Percentiles rank a stretch among this genome's conserved stretches.
These are phyloP conservation scores for Coemansia sp. DNA, from an alignment of 371 early-diverging fungal species.

Conservation along the genomic window DNA sequence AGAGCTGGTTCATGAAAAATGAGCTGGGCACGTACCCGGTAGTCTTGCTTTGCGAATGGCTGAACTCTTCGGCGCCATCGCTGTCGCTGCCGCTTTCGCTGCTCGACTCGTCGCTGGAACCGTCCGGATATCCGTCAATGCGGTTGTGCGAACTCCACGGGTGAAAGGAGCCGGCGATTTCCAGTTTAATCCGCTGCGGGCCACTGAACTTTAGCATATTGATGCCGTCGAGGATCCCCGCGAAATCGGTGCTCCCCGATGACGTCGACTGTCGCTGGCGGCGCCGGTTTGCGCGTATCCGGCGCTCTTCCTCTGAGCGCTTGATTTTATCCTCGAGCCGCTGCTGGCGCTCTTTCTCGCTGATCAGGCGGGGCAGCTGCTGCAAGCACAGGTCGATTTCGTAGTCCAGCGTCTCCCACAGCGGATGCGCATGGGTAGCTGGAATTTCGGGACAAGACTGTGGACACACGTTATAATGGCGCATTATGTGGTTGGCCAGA, in stretches of 20 bases:
- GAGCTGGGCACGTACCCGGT: conserved; percentile 70
- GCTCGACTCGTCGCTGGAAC: conserved; percentile 8
- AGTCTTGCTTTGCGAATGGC: not conserved
- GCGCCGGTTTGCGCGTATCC: conserved; percentile 17
- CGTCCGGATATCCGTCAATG: conserved; percentile 4
- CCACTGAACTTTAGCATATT: conserved; percentile 2
- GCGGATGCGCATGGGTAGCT: conserved; percentile 85
- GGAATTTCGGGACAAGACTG: conserved; percentile 85
- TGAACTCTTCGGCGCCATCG: not conserved
- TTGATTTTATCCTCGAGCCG: conserved; percentile 15
- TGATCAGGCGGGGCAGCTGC: conserved; percentile 77
- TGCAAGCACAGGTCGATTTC: conserved; percentile 90
- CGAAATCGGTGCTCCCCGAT: not conserved
- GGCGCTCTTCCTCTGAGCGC: conserved; percentile 26
- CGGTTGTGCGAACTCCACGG: conserved; percentile 21
- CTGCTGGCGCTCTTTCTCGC: conserved; percentile 53
- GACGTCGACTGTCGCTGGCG: not conserved
- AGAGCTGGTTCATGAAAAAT: conserved; percentile 93
- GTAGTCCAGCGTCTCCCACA: conserved; percentile 95
- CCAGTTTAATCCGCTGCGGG: conserved; percentile 20
- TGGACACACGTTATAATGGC: conserved; percentile 86
- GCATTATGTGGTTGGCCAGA: conserved; percentile 92
- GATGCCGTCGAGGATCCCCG: not conserved
- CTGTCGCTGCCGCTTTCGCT: conserved; percentile 12
- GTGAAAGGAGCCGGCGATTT: conserved; percentile 31